Percentiles rank a stretch among this genome's conserved stretches.
phyloP scores from a whole-genome alignment of 257 asterid species.

The Solanum appendiculatum region DNA sequence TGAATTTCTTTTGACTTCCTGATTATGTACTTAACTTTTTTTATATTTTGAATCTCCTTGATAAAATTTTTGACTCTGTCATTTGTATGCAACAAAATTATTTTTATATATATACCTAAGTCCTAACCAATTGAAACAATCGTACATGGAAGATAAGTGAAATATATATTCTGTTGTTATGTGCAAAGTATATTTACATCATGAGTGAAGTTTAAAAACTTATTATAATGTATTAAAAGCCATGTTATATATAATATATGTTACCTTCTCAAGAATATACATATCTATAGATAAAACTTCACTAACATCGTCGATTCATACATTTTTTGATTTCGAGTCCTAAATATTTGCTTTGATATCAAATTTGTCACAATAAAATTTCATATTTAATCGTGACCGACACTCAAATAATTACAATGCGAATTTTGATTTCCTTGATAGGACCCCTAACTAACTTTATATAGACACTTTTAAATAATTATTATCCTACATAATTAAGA shows the following conservation, averaged over 20 bases:
- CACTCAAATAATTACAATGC: too few species aligned
- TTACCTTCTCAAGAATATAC: not conserved
- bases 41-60: not conserved
- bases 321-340: too few species aligned
- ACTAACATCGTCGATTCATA: too few species aligned
- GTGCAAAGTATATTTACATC: not conserved
- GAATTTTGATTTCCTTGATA: too few species aligned
- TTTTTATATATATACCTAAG: not conserved
- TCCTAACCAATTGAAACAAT: not conserved
- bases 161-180: not conserved
- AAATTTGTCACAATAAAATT: too few species aligned
- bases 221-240: not conserved
- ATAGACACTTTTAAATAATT: too few species aligned
- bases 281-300: too few species aligned
- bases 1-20: not conserved
- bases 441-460: too few species aligned
- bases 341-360: too few species aligned
- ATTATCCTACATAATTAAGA: too few species aligned
- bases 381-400: too few species aligned
- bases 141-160: not conserved
- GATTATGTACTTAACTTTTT: not conserved
- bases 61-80: not conserved
- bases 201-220: not conserved
- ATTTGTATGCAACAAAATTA: not conserved
- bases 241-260: not conserved